A percentile compares a stretch with the other conserved stretches of the same genome.
Conservation (phyloP, 257 asterid species). For the Ilex aquifolium region DNA sequence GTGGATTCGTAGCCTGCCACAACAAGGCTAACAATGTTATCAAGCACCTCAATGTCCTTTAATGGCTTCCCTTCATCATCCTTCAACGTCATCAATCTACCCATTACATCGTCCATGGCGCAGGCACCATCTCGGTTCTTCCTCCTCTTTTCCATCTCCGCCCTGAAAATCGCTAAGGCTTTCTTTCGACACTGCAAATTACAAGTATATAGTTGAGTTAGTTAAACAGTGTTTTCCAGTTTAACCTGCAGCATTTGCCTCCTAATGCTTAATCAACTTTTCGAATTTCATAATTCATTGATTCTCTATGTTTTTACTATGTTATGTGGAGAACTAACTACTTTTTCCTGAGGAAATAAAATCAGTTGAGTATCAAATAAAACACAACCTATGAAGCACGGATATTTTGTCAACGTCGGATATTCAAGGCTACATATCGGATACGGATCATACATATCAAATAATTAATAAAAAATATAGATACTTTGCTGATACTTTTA, state of each 20-base stretch:
- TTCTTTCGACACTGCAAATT: constrained; percentile 47
- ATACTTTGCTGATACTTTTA: too few species aligned
- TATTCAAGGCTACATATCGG: too few species aligned
- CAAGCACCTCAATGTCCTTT: constrained; percentile 16
- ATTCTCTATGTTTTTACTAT: too few species aligned
- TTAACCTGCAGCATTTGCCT: too few species aligned
- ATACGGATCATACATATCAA: too few species aligned
- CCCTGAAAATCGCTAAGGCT: constrained; percentile 24
- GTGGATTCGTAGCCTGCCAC: constrained; percentile 23
- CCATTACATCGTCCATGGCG: constrained; percentile 32
- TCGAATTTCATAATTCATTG: too few species aligned
- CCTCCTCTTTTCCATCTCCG: constrained; percentile 45
- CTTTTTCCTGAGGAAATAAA: not conserved
- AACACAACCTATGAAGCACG: too few species aligned
- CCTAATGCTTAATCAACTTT: too few species aligned
- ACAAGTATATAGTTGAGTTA: not conserved
- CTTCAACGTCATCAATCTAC: constrained; percentile 5
- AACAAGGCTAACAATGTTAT: constrained; percentile 20
- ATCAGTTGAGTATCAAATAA: too few species aligned
- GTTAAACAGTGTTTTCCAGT: not conserved
- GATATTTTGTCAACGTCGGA: too few species aligned
- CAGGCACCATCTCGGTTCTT: constrained; percentile 11
- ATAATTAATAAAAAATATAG: too few species aligned
- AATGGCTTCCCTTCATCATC: constrained; percentile 21
- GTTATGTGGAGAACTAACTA: not conserved